Evolutionary conservation across 371 early-diverging fungal genomes (phyloP), one percentile per base, ranked within the genome.

Genomic region (Rhizomucor miehei): DNA sequence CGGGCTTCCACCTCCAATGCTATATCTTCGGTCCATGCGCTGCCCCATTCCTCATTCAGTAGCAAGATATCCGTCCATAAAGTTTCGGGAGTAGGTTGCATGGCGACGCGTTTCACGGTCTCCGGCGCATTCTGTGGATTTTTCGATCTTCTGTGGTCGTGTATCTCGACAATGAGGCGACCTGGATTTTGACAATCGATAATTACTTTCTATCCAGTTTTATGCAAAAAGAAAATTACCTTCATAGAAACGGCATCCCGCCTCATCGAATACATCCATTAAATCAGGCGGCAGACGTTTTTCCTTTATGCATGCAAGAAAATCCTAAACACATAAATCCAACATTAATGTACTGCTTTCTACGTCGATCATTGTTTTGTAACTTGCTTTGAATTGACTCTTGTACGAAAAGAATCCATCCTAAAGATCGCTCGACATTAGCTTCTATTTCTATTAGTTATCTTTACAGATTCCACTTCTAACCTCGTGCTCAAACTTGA

Each of bases 401-500:
- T 81, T 81, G 61, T 81, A 84, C 14, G 80, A 73, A 55, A 84
- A 84, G 66, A 84, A 81, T 11, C 81, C 84, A 56, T 81, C 81
- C 79, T 82, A 63, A 12, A 44, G 39, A n/a, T n/a, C n/a, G n/a
- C n/a, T n/a, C n/a, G n/a, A n/a, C n/a, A n/a, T n/a, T n/a, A n/a
- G n/a, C n/a, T n/a, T n/a, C n/a, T n/a, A n/a, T n/a, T 14, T 2
- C 16, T 6, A 46, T 4, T 19, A 47, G n/a, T 13, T 12, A 24
- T 25, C 17, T 46, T 29, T n/a, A 51, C 17, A 9, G 9, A 37
- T 9, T 10, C 12, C 44, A 12, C 6, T 16, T 23, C 14, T 25
- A 63, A 82, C 82, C 75, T 84, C 80, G 48, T 81, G 80, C 51
- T 84, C 84, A 60, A 84, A 84, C 59, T 81, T 81, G 53, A 84